Base-by-base conservation (phyloP, 2,329 filamentous ascomycete species). In the Xenoacremonium recifei region DNA sequence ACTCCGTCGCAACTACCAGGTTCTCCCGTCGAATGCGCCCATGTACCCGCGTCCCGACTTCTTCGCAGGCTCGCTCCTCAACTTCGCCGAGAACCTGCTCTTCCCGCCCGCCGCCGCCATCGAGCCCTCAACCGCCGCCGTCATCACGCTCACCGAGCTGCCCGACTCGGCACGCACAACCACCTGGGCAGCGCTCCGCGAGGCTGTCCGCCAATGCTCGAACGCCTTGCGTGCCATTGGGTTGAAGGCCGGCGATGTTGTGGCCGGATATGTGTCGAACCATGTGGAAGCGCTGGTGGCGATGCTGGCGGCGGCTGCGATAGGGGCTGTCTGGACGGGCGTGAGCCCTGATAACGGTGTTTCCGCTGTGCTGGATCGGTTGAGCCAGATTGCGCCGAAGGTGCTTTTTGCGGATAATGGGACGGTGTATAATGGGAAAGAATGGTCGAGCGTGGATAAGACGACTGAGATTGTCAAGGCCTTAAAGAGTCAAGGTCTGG, bases 11-110 rank as follows among this genome's bases (percentile, higher is more conserved):
- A n/a, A n/a, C n/a, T n/a, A 31, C 29, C 19, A 91, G 84, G 85
- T 89, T 31, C 71, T 96, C 15, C 79, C 86, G 18, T 62, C 76
- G 30, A 66, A 79, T 40, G 77, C 82, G 5, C 73, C 80, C 35
- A 87, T 97, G 77, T 97, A 90, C 57, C 92, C 92, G 18, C 83
- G 89, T 18, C 91, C 92, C 6, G 72, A 83, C 45, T 97, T 96
- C 73, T 97, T 96, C 64, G 65, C 81, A 42, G 85, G 84, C 9
- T 79, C 87, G 12, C 82, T 74, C 44, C 74, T 97, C 51, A 99
- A 97, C 66, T 97, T 96, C 62, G 91, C 92, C 19, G 89, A 97
- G 69, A 99, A 99, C 63, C 74, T 97, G 40, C 80, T 99, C 4
- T 96, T 85, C 63, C 92, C 92, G 4, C 73, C 73, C 37, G 57